Conservation (phyloP, 495 filamentous ascomycete species). For the Poronia punctata region DNA sequence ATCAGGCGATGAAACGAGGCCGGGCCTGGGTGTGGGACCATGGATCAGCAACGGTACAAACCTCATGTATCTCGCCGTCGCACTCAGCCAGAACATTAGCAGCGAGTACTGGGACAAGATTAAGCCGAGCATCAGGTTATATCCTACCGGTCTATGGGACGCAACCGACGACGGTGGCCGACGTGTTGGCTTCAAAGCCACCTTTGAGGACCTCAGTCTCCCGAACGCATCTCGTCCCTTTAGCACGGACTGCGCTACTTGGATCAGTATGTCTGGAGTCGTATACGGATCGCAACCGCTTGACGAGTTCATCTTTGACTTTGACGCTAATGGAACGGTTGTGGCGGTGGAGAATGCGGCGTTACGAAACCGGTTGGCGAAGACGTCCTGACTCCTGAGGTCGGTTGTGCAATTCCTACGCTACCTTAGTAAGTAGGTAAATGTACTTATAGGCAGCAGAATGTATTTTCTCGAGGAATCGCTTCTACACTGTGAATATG, state of each 20-base stretch:
- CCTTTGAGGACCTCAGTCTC: slow-evolving; percentile 31
- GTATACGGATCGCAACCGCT: slow-evolving; percentile 31
- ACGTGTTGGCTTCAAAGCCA: slow-evolving; percentile 33
- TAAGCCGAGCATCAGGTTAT: slow-evolving; percentile 28
- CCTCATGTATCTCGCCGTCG: slow-evolving; percentile 28
- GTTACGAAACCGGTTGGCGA: slow-evolving; percentile 28
- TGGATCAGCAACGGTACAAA: slow-evolving; percentile 48
- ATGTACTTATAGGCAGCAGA: too few relatives aligned
- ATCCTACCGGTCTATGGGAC: slow-evolving; percentile 35
- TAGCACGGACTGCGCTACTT: slow-evolving; percentile 31
- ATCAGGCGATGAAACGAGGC: slow-evolving; percentile 23
- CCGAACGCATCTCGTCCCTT: slow-evolving; percentile 19
- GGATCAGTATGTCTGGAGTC: slow-evolving; percentile 29
- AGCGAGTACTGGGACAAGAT: slow-evolving; percentile 16
- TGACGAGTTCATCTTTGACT: slow-evolving; percentile 39
- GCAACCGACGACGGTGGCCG: slow-evolving; percentile 22
- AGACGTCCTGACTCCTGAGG: slow-evolving; percentile 16
- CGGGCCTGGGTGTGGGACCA: slow-evolving; percentile 36
- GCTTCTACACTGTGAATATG: too few relatives aligned
- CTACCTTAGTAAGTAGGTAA: too few relatives aligned
- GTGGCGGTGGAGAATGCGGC: slow-evolving; percentile 31
- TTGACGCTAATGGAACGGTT: slow-evolving; percentile 28
- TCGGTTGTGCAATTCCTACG: too few relatives aligned
- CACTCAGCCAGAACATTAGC: slow-evolving; percentile 21
- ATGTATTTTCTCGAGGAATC: too few relatives aligned